Evolutionary conservation across 352 stramenopile genomes (phyloP).

Genomic region (Phytophthora capsici): DNA sequence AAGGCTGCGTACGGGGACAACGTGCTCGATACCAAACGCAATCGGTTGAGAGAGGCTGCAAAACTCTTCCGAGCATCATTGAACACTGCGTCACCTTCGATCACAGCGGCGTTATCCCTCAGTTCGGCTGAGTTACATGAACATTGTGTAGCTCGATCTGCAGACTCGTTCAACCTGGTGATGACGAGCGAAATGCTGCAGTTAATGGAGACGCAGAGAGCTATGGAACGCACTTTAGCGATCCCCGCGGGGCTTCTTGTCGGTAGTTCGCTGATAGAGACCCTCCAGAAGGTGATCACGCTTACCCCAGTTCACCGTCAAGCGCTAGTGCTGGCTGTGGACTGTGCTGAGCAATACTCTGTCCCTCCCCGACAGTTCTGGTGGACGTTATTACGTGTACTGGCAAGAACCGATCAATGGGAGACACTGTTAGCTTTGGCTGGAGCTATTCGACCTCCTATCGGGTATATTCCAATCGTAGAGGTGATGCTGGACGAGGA

Average conservation of each 20-base stretch:
- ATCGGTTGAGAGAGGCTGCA: conserved; percentile 46
- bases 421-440: conserved; percentile 50
- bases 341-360: conserved; percentile 49
- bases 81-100: conserved; percentile 19
- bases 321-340: conserved; percentile 42
- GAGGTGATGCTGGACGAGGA: conserved; percentile 58
- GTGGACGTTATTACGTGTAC: conserved; percentile 52
- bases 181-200: conserved; percentile 60
- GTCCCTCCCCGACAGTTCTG: conserved; percentile 65
- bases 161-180: conserved; percentile 50
- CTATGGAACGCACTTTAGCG: conserved; percentile 47
- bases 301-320: conserved; percentile 49
- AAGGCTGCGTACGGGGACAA: conserved; percentile 58
- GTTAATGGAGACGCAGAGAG: conserved; percentile 50
- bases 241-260: conserved; percentile 54
- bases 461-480: conserved; percentile 51
- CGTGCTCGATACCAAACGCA: conserved; percentile 44
- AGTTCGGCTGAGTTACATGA: conserved; percentile 27
- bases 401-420: conserved; percentile 58
- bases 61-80: conserved; percentile 38
- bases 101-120: conserved; percentile 19
- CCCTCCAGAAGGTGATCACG: conserved; percentile 62
- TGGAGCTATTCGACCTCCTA: conserved; percentile 40
- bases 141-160: conserved; percentile 19
- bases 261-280: conserved; percentile 61